Conservation (phyloP, 345 rosid species). For the Eucalyptus cladocalyx region DNA sequence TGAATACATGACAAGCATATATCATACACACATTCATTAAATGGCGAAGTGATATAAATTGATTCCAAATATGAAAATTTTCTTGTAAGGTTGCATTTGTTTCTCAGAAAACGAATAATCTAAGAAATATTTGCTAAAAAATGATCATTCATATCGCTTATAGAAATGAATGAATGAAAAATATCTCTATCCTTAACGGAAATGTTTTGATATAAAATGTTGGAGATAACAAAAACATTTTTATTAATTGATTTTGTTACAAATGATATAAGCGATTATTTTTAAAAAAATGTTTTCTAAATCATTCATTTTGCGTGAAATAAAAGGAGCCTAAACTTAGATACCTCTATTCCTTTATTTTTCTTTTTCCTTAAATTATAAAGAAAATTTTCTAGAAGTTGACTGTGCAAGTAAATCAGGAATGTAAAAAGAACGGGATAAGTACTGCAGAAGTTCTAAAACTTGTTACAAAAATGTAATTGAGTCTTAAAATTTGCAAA, state of each 20-base stretch:
- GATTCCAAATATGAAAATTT: neutral
- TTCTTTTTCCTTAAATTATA: too few species aligned
- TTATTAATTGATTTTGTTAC: too few species aligned
- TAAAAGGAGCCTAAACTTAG: too few species aligned
- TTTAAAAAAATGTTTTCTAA: fast-evolving
- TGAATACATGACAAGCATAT: neutral
- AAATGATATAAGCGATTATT: too few species aligned
- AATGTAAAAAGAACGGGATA: neutral
- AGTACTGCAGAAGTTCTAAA: too few species aligned
- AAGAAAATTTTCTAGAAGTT: too few species aligned
- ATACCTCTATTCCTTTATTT: neutral
- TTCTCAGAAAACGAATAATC: fast-evolving
- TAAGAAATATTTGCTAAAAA: too few species aligned
- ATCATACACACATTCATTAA: neutral
- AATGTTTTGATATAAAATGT: neutral
- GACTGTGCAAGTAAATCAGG: neutral
- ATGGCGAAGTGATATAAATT: neutral
- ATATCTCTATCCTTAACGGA: too few species aligned
- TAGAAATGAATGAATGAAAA: too few species aligned
- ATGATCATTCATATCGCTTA: fast-evolving
- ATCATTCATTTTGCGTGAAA: too few species aligned
- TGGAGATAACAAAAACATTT: neutral
- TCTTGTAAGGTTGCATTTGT: neutral
- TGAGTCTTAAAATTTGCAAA: too few species aligned
- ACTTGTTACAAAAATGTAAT: too few species aligned